Evolutionary conservation across 257 asterid genomes (phyloP), one percentile per base, ranked within the genome.

Genomic region (Eustoma russellianum): DNA sequence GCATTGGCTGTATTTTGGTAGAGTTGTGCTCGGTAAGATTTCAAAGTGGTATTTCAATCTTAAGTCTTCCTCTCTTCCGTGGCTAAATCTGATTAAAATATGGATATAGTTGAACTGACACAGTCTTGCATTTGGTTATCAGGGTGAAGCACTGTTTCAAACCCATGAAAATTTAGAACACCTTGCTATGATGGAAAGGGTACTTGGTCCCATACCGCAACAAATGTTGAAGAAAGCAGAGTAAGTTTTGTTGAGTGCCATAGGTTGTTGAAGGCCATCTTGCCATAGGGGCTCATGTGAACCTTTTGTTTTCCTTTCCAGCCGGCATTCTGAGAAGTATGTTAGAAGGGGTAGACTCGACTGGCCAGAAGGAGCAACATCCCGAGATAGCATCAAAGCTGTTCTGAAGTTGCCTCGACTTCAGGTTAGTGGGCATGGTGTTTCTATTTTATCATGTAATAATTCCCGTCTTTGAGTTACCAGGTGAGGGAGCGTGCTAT

Each of bases 151-250:
- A 1, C 62, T 88, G 59, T 88, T 84, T 64, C 94, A 84, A 66
- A 88, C 96, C 5, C 96, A 88, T 30, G 96, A 88, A 61, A 84
- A 88, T 56, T 69, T 88, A 55, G 96, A 88, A 62, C 96, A 88
- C 76, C 94, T 88, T 43, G 94, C 96, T 6, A 88, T 88, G 96
- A 88, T 84, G 96, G 96, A 84, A 63, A 76, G 78, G 49, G 94
- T 88, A 4, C 85, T 88, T 58, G 96, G 96, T 38, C 77, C 83
- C 3, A 40, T 88, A 16, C 96, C 96, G n/a, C 79, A 68, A 38
- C 78, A 78, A 50, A 79, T 87, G 90, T 56, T 87, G 68, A 87
- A 79, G 63, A 80, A 74, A 70, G 81, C 79, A 5, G 93, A 79
- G 96, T 87, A 78, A 64, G 96, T 60, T 6, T 2, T 43, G 2